Evolutionary conservation across 2,329 filamentous ascomycete species (phyloP).

Genomic region (Verticillium isaacii): DNA sequence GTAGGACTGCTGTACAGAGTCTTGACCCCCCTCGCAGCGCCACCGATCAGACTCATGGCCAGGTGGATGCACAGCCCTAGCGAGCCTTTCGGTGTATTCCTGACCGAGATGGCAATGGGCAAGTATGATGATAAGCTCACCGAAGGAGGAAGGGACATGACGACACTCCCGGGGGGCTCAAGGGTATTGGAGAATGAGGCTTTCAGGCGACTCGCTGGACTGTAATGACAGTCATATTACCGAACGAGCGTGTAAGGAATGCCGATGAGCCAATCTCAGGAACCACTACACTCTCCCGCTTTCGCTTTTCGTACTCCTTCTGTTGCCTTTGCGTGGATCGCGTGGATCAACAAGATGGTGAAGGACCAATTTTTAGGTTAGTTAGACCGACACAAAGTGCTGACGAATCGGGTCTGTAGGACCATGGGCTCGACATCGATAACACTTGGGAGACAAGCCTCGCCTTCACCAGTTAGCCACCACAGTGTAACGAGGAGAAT

Average conservation of each 20-base stretch:
- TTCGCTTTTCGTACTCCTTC: no score
- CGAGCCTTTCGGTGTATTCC: constrained; percentile 33
- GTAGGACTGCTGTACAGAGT: not conserved
- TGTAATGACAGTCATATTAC: not conserved
- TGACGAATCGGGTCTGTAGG: no score
- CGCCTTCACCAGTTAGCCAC: no score
- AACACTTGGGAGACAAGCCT: no score
- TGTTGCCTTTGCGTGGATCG: constrained; percentile 61
- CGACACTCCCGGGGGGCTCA: not conserved
- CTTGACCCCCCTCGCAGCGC: not conserved
- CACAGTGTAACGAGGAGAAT: no score
- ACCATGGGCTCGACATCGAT: no score
- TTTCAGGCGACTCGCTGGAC: not conserved
- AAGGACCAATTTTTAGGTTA: constrained; percentile 57
- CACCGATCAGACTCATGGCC: not conserved
- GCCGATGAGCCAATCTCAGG: no score
- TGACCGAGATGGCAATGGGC: constrained; percentile 42
- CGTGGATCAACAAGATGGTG: constrained; percentile 54
- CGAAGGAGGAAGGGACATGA: constrained; percentile 12
- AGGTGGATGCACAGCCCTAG: constrained; percentile 33
- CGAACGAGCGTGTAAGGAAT: no score
- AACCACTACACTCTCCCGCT: no score
- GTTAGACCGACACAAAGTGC: no score
- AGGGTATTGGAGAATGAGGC: not conserved
- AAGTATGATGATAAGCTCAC: constrained; percentile 20